phyloP scores from a whole-genome alignment of 352 stramenopile genomes.

The Globisporangium irregulare region DNA sequence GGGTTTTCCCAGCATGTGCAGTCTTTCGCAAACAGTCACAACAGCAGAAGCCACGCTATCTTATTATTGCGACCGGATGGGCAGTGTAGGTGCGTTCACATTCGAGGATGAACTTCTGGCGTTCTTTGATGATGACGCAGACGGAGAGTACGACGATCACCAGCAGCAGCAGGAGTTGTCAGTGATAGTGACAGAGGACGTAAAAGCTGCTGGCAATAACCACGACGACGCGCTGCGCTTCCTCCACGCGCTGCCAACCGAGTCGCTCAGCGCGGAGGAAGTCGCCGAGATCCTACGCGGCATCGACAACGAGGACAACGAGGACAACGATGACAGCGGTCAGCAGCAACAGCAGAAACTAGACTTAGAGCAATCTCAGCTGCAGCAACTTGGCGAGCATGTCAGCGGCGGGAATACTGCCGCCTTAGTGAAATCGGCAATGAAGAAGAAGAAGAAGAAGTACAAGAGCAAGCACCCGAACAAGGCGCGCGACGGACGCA shows the following conservation, averaged over 20 bases:
- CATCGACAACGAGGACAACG: background rate
- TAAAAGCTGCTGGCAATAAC: background rate
- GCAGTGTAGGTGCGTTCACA: background rate
- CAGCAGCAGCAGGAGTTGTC: background rate
- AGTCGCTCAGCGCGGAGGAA: background rate
- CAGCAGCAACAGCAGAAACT: background rate
- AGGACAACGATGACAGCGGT: background rate
- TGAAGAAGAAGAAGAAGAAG: background rate
- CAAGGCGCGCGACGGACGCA: constrained; percentile 23
- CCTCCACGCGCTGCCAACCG: background rate
- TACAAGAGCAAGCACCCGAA: background rate
- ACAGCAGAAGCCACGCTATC: too few species aligned
- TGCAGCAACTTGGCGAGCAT: background rate
- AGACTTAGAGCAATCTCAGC: too few species aligned
- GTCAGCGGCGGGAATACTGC: too few species aligned
- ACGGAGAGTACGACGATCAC: background rate
- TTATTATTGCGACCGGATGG: background rate
- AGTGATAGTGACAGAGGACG: background rate
- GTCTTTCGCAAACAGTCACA: too few species aligned
- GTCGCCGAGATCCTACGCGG: background rate
- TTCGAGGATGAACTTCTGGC: background rate
- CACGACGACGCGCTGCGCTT: background rate
- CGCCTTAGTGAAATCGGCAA: background rate
- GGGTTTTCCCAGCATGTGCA: too few species aligned
- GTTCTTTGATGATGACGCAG: background rate